Evolutionary conservation across 139 green algal species (phyloP).

Genomic region (Coelastrella sp.): DNA sequence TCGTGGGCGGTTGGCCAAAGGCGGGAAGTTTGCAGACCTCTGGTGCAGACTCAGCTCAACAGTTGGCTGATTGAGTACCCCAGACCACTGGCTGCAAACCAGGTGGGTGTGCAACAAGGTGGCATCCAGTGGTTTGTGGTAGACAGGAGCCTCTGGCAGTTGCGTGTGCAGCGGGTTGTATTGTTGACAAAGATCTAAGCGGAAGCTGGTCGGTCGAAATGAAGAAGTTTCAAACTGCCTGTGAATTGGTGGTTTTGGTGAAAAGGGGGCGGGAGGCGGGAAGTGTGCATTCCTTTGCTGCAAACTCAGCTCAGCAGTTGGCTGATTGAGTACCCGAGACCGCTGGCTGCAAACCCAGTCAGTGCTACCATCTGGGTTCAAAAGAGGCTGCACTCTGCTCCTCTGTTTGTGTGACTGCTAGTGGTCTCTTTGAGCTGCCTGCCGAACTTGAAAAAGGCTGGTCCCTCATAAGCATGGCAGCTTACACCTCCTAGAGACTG

Average conservation of each 20-base stretch:
- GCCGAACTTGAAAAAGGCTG: no score
- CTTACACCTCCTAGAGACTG: no score
- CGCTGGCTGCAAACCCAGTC: not conserved
- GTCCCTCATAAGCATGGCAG: no score
- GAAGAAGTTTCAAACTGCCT: not conserved
- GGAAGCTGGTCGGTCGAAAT: no score
- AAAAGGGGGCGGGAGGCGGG: not conserved
- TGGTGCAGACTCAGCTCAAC: not conserved
- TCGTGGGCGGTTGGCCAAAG: not conserved
- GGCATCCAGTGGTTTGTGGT: no score
- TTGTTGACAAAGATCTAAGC: no score
- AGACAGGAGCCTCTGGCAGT: no score
- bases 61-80: slow-evolving; percentile 31
- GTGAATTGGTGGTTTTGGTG: not conserved
- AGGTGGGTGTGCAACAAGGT: not conserved
- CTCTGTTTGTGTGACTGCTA: no score
- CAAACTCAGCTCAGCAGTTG: not conserved
- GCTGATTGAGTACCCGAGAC: slow-evolving; percentile 15
- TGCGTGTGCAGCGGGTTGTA: no score
- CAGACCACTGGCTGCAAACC: not conserved
- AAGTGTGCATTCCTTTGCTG: not conserved
- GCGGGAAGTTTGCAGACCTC: not conserved
- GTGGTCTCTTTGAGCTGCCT: no score
- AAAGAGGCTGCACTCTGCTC: no score
- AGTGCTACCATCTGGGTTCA: not conserved